These are phyloP conservation scores for Meyerozyma elateridarum DNA, from an alignment of 1,139 yeast species.

Conservation along the genomic window DNA sequence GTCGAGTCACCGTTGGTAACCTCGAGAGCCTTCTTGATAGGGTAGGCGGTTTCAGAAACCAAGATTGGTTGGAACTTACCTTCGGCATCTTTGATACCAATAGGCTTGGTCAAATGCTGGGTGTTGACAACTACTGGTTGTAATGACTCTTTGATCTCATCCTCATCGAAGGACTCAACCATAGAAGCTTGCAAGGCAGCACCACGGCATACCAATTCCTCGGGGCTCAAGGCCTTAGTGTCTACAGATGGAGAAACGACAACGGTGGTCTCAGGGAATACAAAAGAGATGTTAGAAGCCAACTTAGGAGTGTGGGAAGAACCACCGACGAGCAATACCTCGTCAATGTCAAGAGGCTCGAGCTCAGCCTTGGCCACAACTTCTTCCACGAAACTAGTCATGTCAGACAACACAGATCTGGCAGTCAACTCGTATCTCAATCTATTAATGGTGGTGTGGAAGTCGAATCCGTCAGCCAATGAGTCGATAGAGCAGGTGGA, in stretches of 20 bases:
- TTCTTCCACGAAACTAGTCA: constrained; percentile 71
- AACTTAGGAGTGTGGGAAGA: constrained; percentile 89
- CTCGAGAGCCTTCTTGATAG: constrained; percentile 73
- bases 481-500: constrained; percentile 95
- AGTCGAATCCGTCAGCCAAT: constrained; percentile 89
- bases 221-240: constrained; percentile 77
- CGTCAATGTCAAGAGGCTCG: constrained; percentile 83
- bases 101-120: constrained; percentile 78
- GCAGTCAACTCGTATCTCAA: constrained; percentile 88
- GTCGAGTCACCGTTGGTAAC: constrained; percentile 60
- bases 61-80: constrained; percentile 73
- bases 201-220: constrained; percentile 89
- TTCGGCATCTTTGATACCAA: constrained; percentile 75
- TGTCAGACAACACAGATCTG: constrained; percentile 69
- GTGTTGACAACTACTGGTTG: constrained; percentile 87
- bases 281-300: constrained; percentile 63
- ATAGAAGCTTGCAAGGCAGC: constrained; percentile 96
- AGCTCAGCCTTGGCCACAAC: constrained; percentile 78
- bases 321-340: constrained; percentile 92
- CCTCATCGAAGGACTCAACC: constrained; percentile 77
- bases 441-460: constrained; percentile 89
- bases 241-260: constrained; percentile 76
- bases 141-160: constrained; percentile 78
- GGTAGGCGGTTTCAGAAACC: constrained; percentile 85
- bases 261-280: constrained; percentile 78